Evolutionary conservation across 2,329 filamentous ascomycete genomes (phyloP), one percentile per base, ranked within the genome.

Genomic region (Sporothrix protearum): DNA sequence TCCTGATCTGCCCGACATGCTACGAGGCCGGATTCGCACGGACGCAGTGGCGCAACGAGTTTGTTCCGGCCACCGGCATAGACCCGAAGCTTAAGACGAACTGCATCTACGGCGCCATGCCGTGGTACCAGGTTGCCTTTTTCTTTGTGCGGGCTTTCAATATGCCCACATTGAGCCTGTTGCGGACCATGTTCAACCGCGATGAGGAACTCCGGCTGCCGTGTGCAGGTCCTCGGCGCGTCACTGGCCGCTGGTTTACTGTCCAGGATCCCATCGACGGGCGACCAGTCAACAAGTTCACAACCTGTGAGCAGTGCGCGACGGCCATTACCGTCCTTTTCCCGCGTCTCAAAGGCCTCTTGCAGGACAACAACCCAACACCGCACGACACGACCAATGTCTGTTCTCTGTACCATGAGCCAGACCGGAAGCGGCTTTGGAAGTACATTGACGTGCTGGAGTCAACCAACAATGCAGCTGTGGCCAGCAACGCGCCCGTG

Each of bases 71-170:
- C 47, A 84, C 88, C 39, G 82, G 84, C 36, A 87, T 89, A 19
- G 83, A 87, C 4, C 82, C 85, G 2, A 85, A 87, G 16, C 83
- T 85, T 53, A 84, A 87, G 61, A 85, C 92, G 8, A 84, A 86
- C 61, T 98, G 95, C 81, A 91, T 94, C 74, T 93, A 97, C 80
- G 92, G 92, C 39, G 86, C 88, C 14, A 86, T 85, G 0, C 88
- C 91, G 0, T 97, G 94, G 93, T 91, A 93, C 76, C 89, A 92
- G 36, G 88, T 97, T 51, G 94, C 94, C 0, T 97, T 92, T 88
- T 85, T 94, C 2, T 85, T 97, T 74, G 94, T 90, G 1, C 82
- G 92, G 69, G 93, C 94, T 79, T 88, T 92, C 75, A 82, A 88
- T 14, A 83, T 87, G 22, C 83, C 86, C 2, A 89, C 93, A 74